Evolutionary conservation across 1,284 basidiomycete genomes (phyloP), one percentile per base, ranked within the genome.

Genomic region (Ustilago shanxiensis): DNA sequence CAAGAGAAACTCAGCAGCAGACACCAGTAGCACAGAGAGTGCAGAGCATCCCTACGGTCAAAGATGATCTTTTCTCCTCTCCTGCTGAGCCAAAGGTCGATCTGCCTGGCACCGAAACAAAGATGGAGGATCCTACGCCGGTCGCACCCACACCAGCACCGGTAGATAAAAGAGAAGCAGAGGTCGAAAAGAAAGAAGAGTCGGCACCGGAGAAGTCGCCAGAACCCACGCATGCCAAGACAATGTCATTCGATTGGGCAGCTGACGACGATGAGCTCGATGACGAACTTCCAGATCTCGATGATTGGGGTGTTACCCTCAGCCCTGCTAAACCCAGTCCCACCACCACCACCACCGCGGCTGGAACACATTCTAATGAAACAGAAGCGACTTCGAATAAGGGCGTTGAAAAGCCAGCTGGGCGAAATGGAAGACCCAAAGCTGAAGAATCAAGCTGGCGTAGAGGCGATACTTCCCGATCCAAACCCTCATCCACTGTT

Each of bases 221-320:
- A 1, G 60, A 60, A 26, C 57, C 60, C 3, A 45, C 11, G 2
- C 66, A 57, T 14, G n/a, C 37, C 6, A 66, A 76, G 31, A 31
- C 33, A 18, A 52, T 53, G 58, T 60, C 70, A 8, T 68, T 81
- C 50, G 74, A 82, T 61, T 82, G 80, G 80, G 80, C 80, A 6
- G 79, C 69, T 2, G 80, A 82, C 20, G 80, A 81, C 53, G 77
- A 74, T 45, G 80, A 82, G 41, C 55, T 72, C 11, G 80, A 77
- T 39, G 80, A 82, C 56, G 57, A 70, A 54, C 53, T 82, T 31
- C 80, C 80, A 1, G 80, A 82, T 44, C 59, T 82, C 1, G 72
- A 79, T 24, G 80, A 81, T 49, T 80, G 79, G 79, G 79, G 76
- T 1, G 67, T 80, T 2, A 76, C 76, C 2, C 69, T 76, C 10